These are phyloP conservation scores for Helotiales sp. DNA, from an alignment of 2,329 filamentous ascomycete genomes.

Conservation along the genomic window DNA sequence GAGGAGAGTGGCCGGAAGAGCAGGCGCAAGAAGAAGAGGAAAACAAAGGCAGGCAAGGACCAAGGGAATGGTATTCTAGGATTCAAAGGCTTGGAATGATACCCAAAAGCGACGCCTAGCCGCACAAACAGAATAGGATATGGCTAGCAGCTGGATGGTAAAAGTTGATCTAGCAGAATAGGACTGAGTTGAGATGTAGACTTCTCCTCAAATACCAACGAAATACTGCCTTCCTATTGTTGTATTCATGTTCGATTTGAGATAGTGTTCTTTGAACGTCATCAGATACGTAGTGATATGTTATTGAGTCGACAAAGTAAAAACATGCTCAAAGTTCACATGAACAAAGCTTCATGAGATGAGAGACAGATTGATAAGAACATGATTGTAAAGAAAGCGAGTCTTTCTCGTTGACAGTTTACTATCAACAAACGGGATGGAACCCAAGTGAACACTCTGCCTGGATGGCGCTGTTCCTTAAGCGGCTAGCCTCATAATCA, in stretches of 20 bases:
- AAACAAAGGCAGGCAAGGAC: constrained; percentile 33
- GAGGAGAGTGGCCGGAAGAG: constrained; percentile 27
- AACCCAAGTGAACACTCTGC: no score
- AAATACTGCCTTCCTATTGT: background rate
- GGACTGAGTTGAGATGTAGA: background rate
- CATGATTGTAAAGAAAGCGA: no score
- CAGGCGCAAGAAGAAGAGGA: constrained; percentile 33
- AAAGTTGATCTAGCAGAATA: background rate
- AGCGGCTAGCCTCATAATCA: background rate
- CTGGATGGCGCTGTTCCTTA: background rate
- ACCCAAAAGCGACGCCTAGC: background rate
- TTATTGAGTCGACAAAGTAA: no score
- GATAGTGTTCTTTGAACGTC: background rate
- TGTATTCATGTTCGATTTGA: background rate
- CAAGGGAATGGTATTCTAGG: constrained; percentile 33
- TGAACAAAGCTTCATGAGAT: no score
- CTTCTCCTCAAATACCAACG: background rate
- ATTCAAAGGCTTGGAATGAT: constrained; percentile 34
- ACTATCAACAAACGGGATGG: no score
- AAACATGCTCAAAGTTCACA: no score
- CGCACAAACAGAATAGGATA: background rate
- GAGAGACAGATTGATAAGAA: no score
- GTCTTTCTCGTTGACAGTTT: no score
- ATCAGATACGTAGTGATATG: no score
- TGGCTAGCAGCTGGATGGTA: background rate